Base-by-base conservation (phyloP, 1,284 basidiomycete genomes). In the Puccinia sorghi region DNA sequence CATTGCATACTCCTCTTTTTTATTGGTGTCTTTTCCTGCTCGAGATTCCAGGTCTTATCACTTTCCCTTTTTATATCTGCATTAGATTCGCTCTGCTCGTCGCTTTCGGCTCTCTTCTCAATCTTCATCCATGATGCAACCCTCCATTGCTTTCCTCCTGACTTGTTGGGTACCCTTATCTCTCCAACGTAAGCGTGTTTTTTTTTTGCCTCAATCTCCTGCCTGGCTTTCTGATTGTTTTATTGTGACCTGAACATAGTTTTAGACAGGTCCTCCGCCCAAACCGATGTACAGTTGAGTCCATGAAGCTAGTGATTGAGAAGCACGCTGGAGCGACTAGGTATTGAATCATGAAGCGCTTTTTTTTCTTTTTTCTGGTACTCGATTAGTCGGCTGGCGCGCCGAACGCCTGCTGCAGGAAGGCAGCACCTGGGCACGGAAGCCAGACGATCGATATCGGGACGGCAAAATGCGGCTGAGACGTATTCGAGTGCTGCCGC, bases 101-200 rank as follows among this genome's bases (percentile, higher is more conserved):
- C 5, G 39, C 32, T 6, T 39, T 39, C 32, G 20, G 57, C 37
- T 39, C 8, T 3, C 32, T 61, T 17, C 8, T 50, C 48, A 50
- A 9, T 11, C 48, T 17, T 20, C 57, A 39, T 20, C 8, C 57
- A 61, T 17, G 32, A 61, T 61, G 57, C 57, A 61, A 61, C 37
- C 2, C 57, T 61, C 57, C 32, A 39, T 39, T 61, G 32, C n/a
- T n/a, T n/a, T 61, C 57, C 57, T 61, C 17, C 57, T 61, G 32
- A 32, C 32, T 32, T 61, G 13, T 20, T 37, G 57, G 32, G 3
- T 61, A 20, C n/a, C n/a, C n/a, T 15, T 59, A 32, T 59, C 56
- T 9, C 4, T 32, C 3, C 9, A n/a, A 61, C 6, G 57, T 61
- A 13, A n/a, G n/a, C n/a, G n/a, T n/a, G n/a, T n/a, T n/a, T n/a